phyloP scores from a whole-genome alignment of 2,329 filamentous ascomycete species.

The Leptographium wingfieldii region DNA sequence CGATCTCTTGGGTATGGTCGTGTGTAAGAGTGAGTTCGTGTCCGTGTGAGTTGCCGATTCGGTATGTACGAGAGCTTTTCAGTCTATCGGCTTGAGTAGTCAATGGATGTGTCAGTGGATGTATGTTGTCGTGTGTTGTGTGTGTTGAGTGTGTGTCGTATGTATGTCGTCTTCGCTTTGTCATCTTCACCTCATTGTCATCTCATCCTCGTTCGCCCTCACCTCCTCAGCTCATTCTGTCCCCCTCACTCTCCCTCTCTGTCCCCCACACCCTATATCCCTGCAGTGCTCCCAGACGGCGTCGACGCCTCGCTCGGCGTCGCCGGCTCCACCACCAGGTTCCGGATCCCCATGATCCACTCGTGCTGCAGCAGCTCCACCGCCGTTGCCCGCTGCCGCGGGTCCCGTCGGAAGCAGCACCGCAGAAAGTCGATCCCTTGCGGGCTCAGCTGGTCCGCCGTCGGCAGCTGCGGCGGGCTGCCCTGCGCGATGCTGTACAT shows the following conservation, averaged over 20 bases:
- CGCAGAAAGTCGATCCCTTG: slow-evolving; percentile 79
- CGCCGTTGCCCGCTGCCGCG: slow-evolving; percentile 64
- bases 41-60: too few relatives aligned
- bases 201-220: background rate
- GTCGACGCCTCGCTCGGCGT: slow-evolving; percentile 45
- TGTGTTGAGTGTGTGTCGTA: too few relatives aligned
- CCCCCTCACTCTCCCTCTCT: too few relatives aligned
- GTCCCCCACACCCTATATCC: background rate
- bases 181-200: too few relatives aligned
- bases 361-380: slow-evolving; percentile 87
- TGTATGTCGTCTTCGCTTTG: background rate
- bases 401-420: slow-evolving; percentile 77
- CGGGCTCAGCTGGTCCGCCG: slow-evolving; percentile 69
- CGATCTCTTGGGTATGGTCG: too few relatives aligned
- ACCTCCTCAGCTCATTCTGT: background rate
- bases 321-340: slow-evolving; percentile 49
- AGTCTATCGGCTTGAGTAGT: too few relatives aligned
- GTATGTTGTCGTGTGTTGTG: too few relatives aligned
- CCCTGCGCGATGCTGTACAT: slow-evolving; percentile 99
- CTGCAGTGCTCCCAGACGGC: background rate
- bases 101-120: too few relatives aligned
- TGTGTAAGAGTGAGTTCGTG: too few relatives aligned
- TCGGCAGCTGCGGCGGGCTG: slow-evolving; percentile 77
- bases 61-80: too few relatives aligned
- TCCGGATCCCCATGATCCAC: slow-evolving; percentile 63